phyloP scores from a whole-genome alignment of 2,329 filamentous ascomycete genomes.

The Setomelanomma holmii region DNA sequence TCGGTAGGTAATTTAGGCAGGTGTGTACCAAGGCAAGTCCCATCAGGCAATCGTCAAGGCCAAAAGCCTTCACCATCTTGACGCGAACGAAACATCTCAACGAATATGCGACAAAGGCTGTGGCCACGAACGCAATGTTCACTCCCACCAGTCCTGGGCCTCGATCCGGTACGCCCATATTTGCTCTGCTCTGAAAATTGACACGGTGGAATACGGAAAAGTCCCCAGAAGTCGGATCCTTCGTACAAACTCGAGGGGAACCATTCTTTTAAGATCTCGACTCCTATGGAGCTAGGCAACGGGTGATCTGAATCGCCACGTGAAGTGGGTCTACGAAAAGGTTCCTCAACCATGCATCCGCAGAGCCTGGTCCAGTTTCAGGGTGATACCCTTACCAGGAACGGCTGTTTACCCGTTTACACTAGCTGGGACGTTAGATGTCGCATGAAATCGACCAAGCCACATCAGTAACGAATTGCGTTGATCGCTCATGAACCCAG shows the following conservation, averaged over 20 bases:
- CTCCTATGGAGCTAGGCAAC: slow-evolving; percentile 20
- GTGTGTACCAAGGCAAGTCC: slow-evolving; percentile 33
- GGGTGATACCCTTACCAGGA: slow-evolving; percentile 14
- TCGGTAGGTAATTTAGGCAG: neutral
- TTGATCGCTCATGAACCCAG: neutral
- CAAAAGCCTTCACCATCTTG: slow-evolving; percentile 45
- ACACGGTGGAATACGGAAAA: slow-evolving; percentile 8
- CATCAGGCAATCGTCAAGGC: slow-evolving; percentile 47
- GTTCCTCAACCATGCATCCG: slow-evolving; percentile 16
- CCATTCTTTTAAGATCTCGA: slow-evolving; percentile 24
- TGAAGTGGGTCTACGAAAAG: slow-evolving; percentile 25
- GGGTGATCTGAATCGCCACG: slow-evolving; percentile 23
- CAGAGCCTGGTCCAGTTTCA: slow-evolving; percentile 29
- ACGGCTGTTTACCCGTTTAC: slow-evolving; percentile 17
- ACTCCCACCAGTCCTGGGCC: slow-evolving; percentile 42
- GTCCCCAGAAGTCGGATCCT: slow-evolving; percentile 1
- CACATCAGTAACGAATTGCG: neutral
- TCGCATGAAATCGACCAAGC: neutral
- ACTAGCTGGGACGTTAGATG: neutral
- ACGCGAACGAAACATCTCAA: slow-evolving; percentile 42
- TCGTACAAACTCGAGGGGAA: slow-evolving; percentile 7
- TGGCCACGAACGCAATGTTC: slow-evolving; percentile 36
- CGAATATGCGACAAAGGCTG: slow-evolving; percentile 31
- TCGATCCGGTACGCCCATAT: slow-evolving; percentile 41
- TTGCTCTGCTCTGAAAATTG: slow-evolving; percentile 11